Conservation (phyloP, 1,284 basidiomycete species). For the Puccinia horiana region DNA sequence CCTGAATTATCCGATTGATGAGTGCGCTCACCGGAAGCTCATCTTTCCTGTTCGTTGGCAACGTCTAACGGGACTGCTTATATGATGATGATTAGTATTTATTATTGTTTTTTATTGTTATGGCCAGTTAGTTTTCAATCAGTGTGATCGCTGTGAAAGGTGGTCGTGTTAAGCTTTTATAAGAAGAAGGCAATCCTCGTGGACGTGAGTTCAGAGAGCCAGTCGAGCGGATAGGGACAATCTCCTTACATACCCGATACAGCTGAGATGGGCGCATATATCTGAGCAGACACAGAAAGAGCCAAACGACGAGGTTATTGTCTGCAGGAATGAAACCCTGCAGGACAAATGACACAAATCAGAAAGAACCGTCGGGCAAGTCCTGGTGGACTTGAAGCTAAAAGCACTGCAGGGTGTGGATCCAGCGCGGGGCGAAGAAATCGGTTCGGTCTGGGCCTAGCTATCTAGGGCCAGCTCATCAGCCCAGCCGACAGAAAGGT, state of each 20-base stretch:
- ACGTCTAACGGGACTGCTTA: no score
- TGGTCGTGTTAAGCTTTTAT: no score
- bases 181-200: not conserved
- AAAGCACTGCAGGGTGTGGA: not conserved
- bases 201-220: not conserved
- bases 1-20: not conserved
- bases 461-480: no score
- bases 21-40: not conserved
- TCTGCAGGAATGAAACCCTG: conserved; percentile 5
- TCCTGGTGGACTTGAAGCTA: not conserved
- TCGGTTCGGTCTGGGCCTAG: not conserved
- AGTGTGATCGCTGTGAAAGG: not conserved
- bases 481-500: not conserved
- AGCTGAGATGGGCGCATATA: not conserved
- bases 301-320: not conserved
- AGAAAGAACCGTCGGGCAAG: conserved; percentile 1
- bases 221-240: not conserved
- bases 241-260: not conserved
- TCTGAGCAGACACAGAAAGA: not conserved
- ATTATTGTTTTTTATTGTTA: no score
- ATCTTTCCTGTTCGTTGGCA: not conserved
- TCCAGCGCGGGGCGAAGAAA: not conserved
- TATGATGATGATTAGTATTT: no score
- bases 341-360: not conserved
- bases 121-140: no score